A percentile compares a stretch with the other conserved stretches of the same genome.
Evolutionary conservation across 495 filamentous ascomycete species (phyloP).

Genomic region (Xanthoparmelia taractica): DNA sequence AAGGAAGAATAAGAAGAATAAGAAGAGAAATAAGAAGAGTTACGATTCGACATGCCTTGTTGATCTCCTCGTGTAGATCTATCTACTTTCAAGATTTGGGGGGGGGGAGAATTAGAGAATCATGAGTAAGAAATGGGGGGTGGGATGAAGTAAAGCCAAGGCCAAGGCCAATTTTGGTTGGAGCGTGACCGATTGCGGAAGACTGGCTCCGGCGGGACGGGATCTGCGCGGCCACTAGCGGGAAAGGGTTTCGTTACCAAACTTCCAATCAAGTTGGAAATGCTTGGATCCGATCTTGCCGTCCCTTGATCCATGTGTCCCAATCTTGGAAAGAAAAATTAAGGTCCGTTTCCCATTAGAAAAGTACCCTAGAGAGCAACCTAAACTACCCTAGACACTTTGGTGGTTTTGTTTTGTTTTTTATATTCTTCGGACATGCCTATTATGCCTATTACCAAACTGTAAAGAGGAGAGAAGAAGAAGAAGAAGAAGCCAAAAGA

Average conservation of each 20-base stretch:
- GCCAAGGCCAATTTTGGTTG: not conserved
- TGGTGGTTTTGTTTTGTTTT: too few species aligned
- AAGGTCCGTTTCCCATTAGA: not conserved
- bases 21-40: too few species aligned
- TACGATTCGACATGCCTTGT: constrained; percentile 10
- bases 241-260: constrained; percentile 20
- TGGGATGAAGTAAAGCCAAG: too few species aligned
- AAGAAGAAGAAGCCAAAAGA: not conserved
- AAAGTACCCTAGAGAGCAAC: not conserved
- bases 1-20: too few species aligned
- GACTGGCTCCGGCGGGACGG: constrained; percentile 13
- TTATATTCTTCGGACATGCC: constrained; percentile 10
- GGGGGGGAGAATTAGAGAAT: too few species aligned
- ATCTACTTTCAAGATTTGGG: too few species aligned
- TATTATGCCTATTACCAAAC: too few species aligned
- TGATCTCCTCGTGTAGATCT: constrained; percentile 5
- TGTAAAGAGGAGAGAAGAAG: not conserved
- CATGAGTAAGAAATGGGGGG: too few species aligned
- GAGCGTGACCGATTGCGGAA: constrained; percentile 10
- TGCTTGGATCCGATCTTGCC: not conserved
- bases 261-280: constrained; percentile 3
- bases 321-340: not conserved
- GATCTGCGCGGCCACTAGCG: constrained; percentile 20
- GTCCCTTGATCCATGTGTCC: constrained; percentile 8
- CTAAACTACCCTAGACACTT: too few species aligned